Evolutionary conservation across 2,329 filamentous ascomycete genomes (phyloP).

Genomic region (Fusarium burgessii): DNA sequence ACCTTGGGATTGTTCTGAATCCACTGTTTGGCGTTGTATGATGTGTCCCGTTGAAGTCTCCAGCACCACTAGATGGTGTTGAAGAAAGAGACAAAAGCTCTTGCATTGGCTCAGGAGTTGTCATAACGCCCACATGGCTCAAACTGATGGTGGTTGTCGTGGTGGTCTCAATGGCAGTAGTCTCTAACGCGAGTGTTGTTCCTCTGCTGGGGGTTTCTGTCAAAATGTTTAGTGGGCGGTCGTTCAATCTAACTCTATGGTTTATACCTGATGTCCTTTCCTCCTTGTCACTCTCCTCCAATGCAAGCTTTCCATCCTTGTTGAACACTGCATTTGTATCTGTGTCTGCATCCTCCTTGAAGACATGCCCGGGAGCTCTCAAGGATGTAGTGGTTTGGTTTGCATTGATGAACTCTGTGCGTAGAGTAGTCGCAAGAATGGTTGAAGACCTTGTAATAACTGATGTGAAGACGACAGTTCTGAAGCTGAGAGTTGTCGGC

Average conservation of each 20-base stretch:
- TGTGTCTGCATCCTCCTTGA: slow-evolving; percentile 23
- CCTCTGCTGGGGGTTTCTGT: slow-evolving; percentile 6
- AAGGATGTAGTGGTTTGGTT: slow-evolving; percentile 11
- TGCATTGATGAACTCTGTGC: slow-evolving; percentile 29
- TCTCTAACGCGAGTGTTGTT: neutral
- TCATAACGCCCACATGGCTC: neutral
- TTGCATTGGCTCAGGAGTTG: slow-evolving; percentile 15
- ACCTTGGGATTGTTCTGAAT: slow-evolving; percentile 44
- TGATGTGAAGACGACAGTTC: slow-evolving; percentile 38
- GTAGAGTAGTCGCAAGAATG: slow-evolving; percentile 24
- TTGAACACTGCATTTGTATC: slow-evolving; percentile 11
- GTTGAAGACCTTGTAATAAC: slow-evolving; percentile 40
- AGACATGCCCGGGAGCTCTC: slow-evolving; percentile 22
- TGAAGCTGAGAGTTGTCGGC: slow-evolving; percentile 6
- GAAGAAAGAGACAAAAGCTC: slow-evolving; percentile 3
- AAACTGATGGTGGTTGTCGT: slow-evolving; percentile 10
- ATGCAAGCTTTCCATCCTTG: slow-evolving; percentile 12
- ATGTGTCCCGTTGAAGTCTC: slow-evolving; percentile 7
- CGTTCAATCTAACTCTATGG: neutral
- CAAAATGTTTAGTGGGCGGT: neutral
- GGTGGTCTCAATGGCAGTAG: neutral
- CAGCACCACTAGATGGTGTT: neutral
- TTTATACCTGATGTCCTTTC: neutral
- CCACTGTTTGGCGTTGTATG: slow-evolving; percentile 27
- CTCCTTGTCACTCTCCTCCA: neutral